Conservation (phyloP, 768 basidiomycete genomes). For the Boletus subcaerulescens region DNA sequence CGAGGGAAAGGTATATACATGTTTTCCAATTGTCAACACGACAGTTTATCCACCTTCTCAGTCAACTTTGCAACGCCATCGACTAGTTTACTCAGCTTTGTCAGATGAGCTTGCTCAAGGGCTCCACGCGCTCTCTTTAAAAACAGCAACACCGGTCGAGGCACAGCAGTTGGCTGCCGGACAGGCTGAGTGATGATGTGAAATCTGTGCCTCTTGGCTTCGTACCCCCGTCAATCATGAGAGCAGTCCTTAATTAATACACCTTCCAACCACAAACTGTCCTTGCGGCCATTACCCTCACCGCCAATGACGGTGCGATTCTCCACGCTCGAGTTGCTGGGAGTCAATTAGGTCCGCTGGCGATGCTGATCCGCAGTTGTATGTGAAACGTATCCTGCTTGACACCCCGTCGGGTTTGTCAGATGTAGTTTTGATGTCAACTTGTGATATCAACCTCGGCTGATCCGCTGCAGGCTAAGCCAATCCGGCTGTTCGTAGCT, state of each 20-base stretch:
- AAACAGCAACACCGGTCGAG: slow-evolving; percentile 67
- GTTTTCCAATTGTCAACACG: slow-evolving; percentile 2
- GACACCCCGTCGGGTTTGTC: slow-evolving; percentile 2
- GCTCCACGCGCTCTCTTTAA: slow-evolving; percentile 73
- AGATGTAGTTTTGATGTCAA: slow-evolving; percentile 7
- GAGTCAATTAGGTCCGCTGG: slow-evolving; percentile 9
- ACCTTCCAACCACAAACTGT: slow-evolving; percentile 17
- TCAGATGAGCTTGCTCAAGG: slow-evolving; percentile 69
- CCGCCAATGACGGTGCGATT: slow-evolving; percentile 18
- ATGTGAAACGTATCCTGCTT: slow-evolving; percentile 12
- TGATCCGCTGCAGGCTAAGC: slow-evolving; percentile 30
- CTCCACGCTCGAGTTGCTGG: slow-evolving; percentile 9
- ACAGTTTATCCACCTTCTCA: slow-evolving; percentile 29
- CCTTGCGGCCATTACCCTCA: slow-evolving; percentile 17
- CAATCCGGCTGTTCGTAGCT: slow-evolving; percentile 15
- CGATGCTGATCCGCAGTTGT: slow-evolving; percentile 16
- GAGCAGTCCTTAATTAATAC: slow-evolving; percentile 28
- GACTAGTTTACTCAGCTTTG: slow-evolving; percentile 71
- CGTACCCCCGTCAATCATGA: slow-evolving; percentile 30
- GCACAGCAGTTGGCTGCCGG: slow-evolving; percentile 20
- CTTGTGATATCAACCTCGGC: slow-evolving; percentile 12
- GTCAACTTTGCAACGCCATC: slow-evolving; percentile 78
- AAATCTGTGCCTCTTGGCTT: slow-evolving; percentile 12
- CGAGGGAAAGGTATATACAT: slow-evolving; percentile 59
- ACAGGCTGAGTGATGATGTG: slow-evolving; percentile 25